Evolutionary conservation across 2,329 filamentous ascomycete genomes (phyloP), one percentile per base, ranked within the genome.

Genomic region (Byssoonygena ceratinophila): DNA sequence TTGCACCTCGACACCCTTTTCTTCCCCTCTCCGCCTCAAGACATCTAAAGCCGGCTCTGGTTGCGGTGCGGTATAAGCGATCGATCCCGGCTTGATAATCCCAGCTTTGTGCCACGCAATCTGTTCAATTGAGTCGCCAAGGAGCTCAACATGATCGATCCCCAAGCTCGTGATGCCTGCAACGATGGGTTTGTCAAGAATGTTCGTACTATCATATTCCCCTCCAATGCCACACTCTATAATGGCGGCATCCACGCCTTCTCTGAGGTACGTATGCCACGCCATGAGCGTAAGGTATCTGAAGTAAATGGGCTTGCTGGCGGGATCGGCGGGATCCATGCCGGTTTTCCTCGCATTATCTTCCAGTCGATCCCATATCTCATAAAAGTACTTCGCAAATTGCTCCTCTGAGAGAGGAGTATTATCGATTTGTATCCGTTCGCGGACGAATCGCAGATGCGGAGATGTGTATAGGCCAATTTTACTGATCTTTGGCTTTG

Each of bases 221-320:
- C 90, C 92, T 14, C 92, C 92, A 57, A 97, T 94, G 0, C 92
- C 92, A 62, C 88, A 94, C 70, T 98, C 92, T 31, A 97, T 77
- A 8, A 97, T 81, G 0, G 88, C 90, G 16, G 81, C 81, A 57
- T 83, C 76, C 0, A 96, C 82, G 0, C 84, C 83, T 65, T 92
- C 84, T 45, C 76, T 68, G 23, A 94, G 63, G 60, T 94, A 98
- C 1, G 83, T 78, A 62, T 94, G 89, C 61, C 94, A 80, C 1
- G 90, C 90, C 72, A 96, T 78, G 34, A 98, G 75, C 0, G 91
- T 96, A 63, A 98, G 68, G 64, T 87, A 96, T 25, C 91, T 84
- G 67, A 97, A 97, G 68, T 94, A 97, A 48, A 89, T 85, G 0
- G 92, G 92, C 66, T 94, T 94, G 1, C 80, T 79, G 1, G 68